Conservation (phyloP, 2,329 filamentous ascomycete species). For the Alternaria sp. region DNA sequence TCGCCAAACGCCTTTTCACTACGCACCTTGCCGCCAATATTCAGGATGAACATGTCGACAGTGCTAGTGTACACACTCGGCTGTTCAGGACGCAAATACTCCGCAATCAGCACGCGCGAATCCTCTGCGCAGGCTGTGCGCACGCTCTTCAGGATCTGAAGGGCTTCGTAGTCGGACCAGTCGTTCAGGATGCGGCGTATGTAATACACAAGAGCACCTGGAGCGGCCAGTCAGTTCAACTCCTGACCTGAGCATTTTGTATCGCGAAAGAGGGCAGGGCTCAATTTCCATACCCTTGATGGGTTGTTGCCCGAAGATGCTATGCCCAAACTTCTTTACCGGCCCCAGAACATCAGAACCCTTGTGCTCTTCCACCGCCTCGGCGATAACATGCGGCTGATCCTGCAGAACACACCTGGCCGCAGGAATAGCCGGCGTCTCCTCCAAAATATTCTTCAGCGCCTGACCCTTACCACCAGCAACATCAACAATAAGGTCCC, state of each 20-base stretch:
- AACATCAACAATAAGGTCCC: conserved; percentile 18
- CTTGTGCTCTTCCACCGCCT: conserved; percentile 14
- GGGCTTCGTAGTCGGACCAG: conserved; percentile 15
- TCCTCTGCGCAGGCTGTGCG: conserved; percentile 14
- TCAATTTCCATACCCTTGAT: conserved; percentile 11
- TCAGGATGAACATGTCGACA: conserved; percentile 18
- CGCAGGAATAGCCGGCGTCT: conserved; percentile 14
- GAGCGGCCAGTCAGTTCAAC: not conserved
- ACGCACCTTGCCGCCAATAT: conserved; percentile 19
- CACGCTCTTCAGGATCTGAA: conserved; percentile 16
- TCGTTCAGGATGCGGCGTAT: conserved; percentile 18
- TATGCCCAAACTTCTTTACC: conserved; percentile 14
- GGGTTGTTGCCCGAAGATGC: conserved; percentile 17
- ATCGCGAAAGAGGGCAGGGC: not conserved
- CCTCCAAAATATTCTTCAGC: conserved; percentile 15
- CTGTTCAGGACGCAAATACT: conserved; percentile 13
- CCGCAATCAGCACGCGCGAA: conserved; percentile 17
- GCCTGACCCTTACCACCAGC: conserved; percentile 16
- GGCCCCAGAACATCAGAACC: conserved; percentile 14
- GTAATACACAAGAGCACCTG: conserved; percentile 19
- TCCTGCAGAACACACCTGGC: conserved; percentile 16
- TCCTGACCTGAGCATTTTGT: not conserved
- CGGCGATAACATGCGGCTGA: conserved; percentile 16
- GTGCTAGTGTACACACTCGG: conserved; percentile 13
- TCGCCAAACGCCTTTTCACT: conserved; percentile 13